Base-by-base conservation (phyloP, 169 alveolate species). In the Cryptosporidium parvum region DNA sequence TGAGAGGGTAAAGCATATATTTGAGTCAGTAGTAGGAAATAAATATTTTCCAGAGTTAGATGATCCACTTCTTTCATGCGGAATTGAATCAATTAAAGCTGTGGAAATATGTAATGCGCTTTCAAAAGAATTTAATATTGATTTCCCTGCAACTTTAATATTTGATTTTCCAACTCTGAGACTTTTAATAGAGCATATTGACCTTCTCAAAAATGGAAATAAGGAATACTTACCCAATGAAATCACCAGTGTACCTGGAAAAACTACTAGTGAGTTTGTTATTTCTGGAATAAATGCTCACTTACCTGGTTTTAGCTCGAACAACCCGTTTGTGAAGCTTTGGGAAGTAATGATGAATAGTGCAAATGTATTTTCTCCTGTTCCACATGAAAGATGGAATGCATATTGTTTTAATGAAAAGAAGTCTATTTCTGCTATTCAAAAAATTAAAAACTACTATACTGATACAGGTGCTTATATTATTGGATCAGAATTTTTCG, bases 31-130 rank as follows among this genome's bases (percentile, higher is more conserved):
- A 12, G 9, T 80, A 44, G 89, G 89, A 23, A 67, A 80, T 16
- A 65, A 65, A 7, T 39, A 44, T n/a, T 39, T 65, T 59, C 89
- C 89, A 29, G 68, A 80, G n/a, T 69, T 91, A 37, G 86, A 85
- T 21, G 84, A 93, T 8, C 92, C 96, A 6, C 84, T 94, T 58
- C 89, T 92, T 85, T 93, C 92, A 70, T 85, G 85, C 1, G 96
- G 96, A 21, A 86, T 94, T 44, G 96, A 94, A 52, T 94, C 96
- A 69, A 71, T 94, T 39, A 94, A 95, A 23, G 96, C 96, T 0
- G 96, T 94, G 31, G 96, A 94, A 80, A 92, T 94, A 85, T 92
- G 96, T 48, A 92, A 93, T 84, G 92, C 93, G 37, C 92, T 94
- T 72, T 85, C 94, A 51, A 86, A 62, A 26, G 89, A 87, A 67